Percentiles rank a stretch among this genome's conserved stretches.
Conservation (phyloP, 1,284 basidiomycete species). For the Rhodotorula glutinis region DNA sequence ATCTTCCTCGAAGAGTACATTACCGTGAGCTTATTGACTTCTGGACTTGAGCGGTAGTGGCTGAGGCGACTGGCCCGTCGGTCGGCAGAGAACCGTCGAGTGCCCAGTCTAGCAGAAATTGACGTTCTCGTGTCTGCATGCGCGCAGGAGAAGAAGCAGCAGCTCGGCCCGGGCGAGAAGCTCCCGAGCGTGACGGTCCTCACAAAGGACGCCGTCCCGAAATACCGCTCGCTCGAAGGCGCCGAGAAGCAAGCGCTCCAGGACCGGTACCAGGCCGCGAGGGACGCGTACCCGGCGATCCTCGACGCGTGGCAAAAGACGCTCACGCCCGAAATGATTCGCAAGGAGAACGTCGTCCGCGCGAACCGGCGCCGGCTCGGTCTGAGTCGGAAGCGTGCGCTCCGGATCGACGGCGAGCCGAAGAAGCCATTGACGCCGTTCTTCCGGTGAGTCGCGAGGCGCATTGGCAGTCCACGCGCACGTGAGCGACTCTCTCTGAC, state of each 20-base stretch:
- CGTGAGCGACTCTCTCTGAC: neutral
- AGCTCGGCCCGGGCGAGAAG: constrained; percentile 14
- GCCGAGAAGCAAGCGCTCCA: constrained; percentile 13
- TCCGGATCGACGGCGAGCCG: constrained; percentile 29
- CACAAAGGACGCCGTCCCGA: constrained; percentile 10
- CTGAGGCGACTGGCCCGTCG: too few relatives aligned
- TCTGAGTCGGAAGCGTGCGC: constrained; percentile 8
- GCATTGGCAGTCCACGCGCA: neutral
- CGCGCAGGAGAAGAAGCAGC: constrained; percentile 11
- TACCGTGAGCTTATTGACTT: constrained; percentile 10
- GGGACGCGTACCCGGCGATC: constrained; percentile 21
- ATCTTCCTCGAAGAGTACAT: constrained; percentile 30
- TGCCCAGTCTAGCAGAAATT: too few relatives aligned
- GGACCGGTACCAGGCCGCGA: constrained; percentile 11
- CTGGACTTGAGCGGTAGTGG: too few relatives aligned
- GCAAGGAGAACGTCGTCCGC: constrained; percentile 34
- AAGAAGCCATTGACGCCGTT: constrained; percentile 27
- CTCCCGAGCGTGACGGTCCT: constrained; percentile 6
- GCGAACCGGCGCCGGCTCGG: constrained; percentile 19
- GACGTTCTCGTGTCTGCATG: too few relatives aligned
- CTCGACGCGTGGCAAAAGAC: constrained; percentile 30
- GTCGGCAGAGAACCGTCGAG: too few relatives aligned
- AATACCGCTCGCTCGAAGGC: constrained; percentile 15
- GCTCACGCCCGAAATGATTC: constrained; percentile 37
- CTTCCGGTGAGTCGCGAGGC: constrained; percentile 17